phyloP scores from a whole-genome alignment of 495 filamentous ascomycete genomes.

The Hypoxylon intermedium region DNA sequence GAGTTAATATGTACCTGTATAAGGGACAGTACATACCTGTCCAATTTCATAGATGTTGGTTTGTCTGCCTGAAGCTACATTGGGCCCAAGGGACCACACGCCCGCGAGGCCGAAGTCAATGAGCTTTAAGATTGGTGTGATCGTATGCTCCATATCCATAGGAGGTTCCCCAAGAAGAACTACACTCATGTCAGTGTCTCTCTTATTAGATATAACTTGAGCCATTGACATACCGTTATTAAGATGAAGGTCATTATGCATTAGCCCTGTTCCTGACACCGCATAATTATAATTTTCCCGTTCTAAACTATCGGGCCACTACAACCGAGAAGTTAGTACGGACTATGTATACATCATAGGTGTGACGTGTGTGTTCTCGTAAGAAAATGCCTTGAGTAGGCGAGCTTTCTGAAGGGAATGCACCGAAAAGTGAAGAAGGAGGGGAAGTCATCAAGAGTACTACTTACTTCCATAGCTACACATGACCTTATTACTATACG shows the following conservation, averaged over 20 bases:
- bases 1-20: background rate
- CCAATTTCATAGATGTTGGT: background rate
- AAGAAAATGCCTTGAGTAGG: background rate
- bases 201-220: background rate
- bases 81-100: background rate
- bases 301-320: background rate
- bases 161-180: background rate
- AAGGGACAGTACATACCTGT: background rate
- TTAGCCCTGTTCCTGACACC: background rate
- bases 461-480: background rate
- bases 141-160: background rate
- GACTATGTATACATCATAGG: too few relatives aligned
- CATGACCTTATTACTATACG: background rate
- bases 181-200: background rate
- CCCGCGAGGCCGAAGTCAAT: background rate
- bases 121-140: background rate
- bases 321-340: background rate
- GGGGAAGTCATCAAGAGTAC: background rate
- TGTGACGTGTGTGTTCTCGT: background rate
- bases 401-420: background rate
- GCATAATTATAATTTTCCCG: background rate
- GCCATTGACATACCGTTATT: background rate
- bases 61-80: background rate
- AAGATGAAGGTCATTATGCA: background rate
- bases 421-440: background rate